A percentile compares a stretch with the other conserved stretches of the same genome.
These are phyloP conservation scores for Ambrosia hybrid DNA, from an alignment of 140 eudicot species.

Conservation along the genomic window DNA sequence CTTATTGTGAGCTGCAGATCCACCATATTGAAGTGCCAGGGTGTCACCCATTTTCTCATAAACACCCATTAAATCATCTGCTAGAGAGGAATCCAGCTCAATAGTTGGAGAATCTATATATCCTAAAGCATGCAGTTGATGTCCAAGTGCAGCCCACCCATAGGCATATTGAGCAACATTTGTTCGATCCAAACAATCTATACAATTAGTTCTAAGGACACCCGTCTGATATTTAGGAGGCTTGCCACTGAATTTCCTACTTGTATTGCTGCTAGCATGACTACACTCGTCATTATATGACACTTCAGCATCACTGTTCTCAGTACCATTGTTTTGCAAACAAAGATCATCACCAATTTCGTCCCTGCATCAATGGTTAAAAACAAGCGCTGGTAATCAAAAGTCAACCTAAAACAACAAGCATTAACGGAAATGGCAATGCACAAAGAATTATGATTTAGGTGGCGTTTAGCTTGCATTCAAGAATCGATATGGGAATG, in stretches of 20 bases:
- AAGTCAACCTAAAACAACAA: slow-evolving; percentile 17
- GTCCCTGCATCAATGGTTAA: slow-evolving; percentile 41
- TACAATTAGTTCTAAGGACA: slow-evolving; percentile 89
- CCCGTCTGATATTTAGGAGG: slow-evolving; percentile 73
- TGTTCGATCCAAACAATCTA: slow-evolving; percentile 97
- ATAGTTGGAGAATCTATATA: slow-evolving; percentile 44
- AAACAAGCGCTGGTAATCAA: slow-evolving; percentile 5
- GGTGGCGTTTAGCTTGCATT: too few species aligned
- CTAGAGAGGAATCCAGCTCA: slow-evolving; percentile 68
- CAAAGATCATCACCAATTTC: slow-evolving; percentile 34
- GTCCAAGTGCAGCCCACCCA: slow-evolving; percentile 95
- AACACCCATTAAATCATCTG: slow-evolving; percentile 67
- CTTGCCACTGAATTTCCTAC: slow-evolving; percentile 31
- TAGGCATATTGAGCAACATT: slow-evolving; percentile 90
- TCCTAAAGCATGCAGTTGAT: slow-evolving; percentile 86
- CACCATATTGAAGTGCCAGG: slow-evolving; percentile 92
- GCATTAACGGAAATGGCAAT: not conserved
- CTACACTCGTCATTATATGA: slow-evolving; percentile 19
- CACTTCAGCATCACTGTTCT: slow-evolving; percentile 22
- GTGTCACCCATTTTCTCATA: slow-evolving; percentile 99
- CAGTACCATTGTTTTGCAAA: slow-evolving; percentile 29
- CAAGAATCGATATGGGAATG: too few species aligned
- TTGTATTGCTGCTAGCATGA: slow-evolving; percentile 23
- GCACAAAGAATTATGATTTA: too few species aligned
- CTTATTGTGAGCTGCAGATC: slow-evolving; percentile 99